Base-by-base conservation (phyloP, 768 basidiomycete genomes). In the Kwoniella sp. region DNA sequence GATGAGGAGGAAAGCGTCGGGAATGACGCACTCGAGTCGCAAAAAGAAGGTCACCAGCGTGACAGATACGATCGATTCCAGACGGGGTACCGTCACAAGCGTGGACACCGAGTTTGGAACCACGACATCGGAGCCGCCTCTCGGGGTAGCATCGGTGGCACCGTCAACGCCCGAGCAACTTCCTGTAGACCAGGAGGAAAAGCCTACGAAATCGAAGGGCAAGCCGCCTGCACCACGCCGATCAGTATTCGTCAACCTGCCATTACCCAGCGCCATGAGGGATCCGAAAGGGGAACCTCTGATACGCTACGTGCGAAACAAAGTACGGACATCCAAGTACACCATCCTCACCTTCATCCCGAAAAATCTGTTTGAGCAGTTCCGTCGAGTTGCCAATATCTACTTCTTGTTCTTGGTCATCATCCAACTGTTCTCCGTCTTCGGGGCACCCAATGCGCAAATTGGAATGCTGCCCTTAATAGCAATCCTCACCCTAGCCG, bases 361-460 rank as follows among this genome's bases (percentile, higher is more conserved):
- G 9, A 91, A 88, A 80, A 95, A 96, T 71, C 75, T 98, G 59
- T 88, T 84, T 60, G 90, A 96, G 75, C 93, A 99, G 70, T 99
- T 98, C 70, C 80, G 88, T 56, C 81, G 92, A 86, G 86, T 32
- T 43, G 91, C 91, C 52, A 98, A 98, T 74, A 76, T 98, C 39
- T 99, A 89, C 77, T 98, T 95, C 78, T 75, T 92, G 42, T 79
- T 79, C 2, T 78, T 87, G n/a, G 87, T 89, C 59, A 77, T 92
- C 44, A 77, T 91, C 11, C 87, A 90, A 78, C 85, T 92, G 8
- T 92, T 96, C 70, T 81, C 90, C 49, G 76, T 95, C 27, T 98
- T 98, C 69, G 93, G 89, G 42, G 88, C 91, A 0, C 82, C 88
- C 1, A 80, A 86, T 1, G 85, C 89, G 1, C 80, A 85, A 37